Evolutionary conservation across 2,329 filamentous ascomycete species (phyloP).

Genomic region (Aspergillus eucalypticola): DNA sequence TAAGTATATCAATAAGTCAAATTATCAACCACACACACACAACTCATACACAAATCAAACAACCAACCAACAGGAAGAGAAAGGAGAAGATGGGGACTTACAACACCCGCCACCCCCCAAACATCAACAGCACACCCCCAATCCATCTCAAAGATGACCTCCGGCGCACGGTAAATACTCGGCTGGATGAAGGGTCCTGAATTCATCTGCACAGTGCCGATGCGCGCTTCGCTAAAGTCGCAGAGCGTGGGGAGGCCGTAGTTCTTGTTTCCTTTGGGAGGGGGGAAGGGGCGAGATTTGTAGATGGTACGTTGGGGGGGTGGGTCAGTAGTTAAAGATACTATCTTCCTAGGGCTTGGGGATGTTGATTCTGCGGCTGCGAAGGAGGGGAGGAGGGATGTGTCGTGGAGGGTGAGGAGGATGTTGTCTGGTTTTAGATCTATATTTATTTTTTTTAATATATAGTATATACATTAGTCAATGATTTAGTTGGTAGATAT

Average conservation of each 20-base stretch:
- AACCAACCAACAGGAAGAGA: too few relatives aligned
- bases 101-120: slow-evolving; percentile 41
- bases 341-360: slow-evolving; percentile 31
- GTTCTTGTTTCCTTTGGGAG: slow-evolving; percentile 15
- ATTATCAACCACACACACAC: too few relatives aligned
- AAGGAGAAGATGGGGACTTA: slow-evolving; percentile 35
- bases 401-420: slow-evolving; percentile 36
- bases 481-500: too few relatives aligned
- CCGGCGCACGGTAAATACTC: slow-evolving; percentile 32
- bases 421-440: slow-evolving; percentile 48
- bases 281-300: slow-evolving; percentile 23
- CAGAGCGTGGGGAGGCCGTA: slow-evolving; percentile 34
- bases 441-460: slow-evolving; percentile 9
- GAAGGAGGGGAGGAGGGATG: slow-evolving; percentile 31
- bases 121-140: slow-evolving; percentile 53
- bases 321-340: slow-evolving; percentile 14
- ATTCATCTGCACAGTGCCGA: slow-evolving; percentile 29
- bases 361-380: slow-evolving; percentile 26
- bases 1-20: too few relatives aligned
- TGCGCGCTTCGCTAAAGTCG: slow-evolving; percentile 39
- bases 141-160: slow-evolving; percentile 49
- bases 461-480: too few relatives aligned
- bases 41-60: too few relatives aligned
- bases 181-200: slow-evolving; percentile 48
- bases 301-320: slow-evolving; percentile 31